Evolutionary conservation across 805 yeast genomes (phyloP).

Genomic region (Blastobotrys parvus): DNA sequence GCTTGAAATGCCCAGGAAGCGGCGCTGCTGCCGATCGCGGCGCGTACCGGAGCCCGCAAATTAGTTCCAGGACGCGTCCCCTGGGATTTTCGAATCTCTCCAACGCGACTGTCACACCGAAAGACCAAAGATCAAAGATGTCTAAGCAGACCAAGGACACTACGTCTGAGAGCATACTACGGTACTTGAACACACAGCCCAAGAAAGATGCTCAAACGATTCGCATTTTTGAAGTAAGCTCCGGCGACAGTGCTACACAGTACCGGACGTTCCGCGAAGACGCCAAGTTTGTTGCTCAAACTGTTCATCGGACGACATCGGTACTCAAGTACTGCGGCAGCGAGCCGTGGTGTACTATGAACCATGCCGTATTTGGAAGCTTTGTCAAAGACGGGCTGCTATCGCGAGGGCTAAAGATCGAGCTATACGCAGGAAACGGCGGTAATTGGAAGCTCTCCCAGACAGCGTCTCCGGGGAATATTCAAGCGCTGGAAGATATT

Average conservation of each 20-base stretch:
- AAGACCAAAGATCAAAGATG: too few relatives aligned
- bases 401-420: constrained; percentile 67
- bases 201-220: neutral
- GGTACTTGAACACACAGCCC: neutral
- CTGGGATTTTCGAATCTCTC: too few relatives aligned
- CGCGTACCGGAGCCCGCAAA: too few relatives aligned
- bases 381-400: constrained; percentile 59
- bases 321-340: constrained; percentile 49
- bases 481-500: constrained; percentile 68
- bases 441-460: constrained; percentile 43
- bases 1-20: too few relatives aligned
- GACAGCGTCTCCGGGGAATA: constrained; percentile 85
- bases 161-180: neutral
- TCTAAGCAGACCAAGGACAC: neutral
- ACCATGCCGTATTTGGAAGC: constrained; percentile 62
- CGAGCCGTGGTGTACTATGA: constrained; percentile 54
- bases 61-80: too few relatives aligned
- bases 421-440: constrained; percentile 54
- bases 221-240: neutral
- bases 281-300: constrained; percentile 75
- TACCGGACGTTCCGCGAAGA: constrained; percentile 67
- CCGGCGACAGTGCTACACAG: neutral
- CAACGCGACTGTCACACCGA: too few relatives aligned
- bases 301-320: constrained; percentile 73
- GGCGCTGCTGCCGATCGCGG: too few relatives aligned